Base-by-base conservation (phyloP, 2,329 filamentous ascomycete species). In the Fusarium burgessii region DNA sequence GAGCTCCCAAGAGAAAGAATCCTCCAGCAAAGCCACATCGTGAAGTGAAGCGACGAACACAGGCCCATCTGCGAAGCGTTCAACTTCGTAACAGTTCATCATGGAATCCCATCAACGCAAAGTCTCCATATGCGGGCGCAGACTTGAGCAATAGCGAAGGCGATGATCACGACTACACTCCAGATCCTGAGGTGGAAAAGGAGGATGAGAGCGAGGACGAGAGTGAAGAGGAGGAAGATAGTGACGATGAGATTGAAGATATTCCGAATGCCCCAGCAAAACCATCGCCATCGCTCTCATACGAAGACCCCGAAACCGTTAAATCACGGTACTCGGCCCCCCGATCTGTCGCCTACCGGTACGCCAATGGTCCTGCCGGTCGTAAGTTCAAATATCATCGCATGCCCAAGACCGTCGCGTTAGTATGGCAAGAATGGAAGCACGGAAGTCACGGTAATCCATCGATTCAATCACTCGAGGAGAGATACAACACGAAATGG, bases 401-500 rank as follows among this genome's bases (percentile, higher is more conserved):
- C 10, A 77, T 74, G 72, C 70, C 72, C 38, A 74, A 76, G 42
- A 74, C 68, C 0, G 74, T 78, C 0, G 56, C 60, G 0, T 36
- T 57, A 5, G 59, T 78, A 25, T 78, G 75, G 76, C 18, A 58
- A 14, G 75, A 78, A 20, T 76, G 66, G 65, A 77, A 76, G 15
- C 33, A 52, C 7, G 76, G 77, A 9, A 55, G 62, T 0, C 38
- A 69, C 46, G 74, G 71, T 3, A 76, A 77, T 25, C 70, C 57
- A 0, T 29, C 76, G 0, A 74, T 78, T 6, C 73, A 72, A 23
- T 33, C 38, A 6, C 71, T 78, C 0, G 76, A 78, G 40, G 27
- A 42, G 4, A 33, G 40, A 9, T 71, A 74, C 36, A 74, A 70
- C 6, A 76, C 74, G 0, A 49, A 52, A 0, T 78, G 77, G 77